Conservation (phyloP, 495 filamentous ascomycete genomes). For the Penicillium alfredii region DNA sequence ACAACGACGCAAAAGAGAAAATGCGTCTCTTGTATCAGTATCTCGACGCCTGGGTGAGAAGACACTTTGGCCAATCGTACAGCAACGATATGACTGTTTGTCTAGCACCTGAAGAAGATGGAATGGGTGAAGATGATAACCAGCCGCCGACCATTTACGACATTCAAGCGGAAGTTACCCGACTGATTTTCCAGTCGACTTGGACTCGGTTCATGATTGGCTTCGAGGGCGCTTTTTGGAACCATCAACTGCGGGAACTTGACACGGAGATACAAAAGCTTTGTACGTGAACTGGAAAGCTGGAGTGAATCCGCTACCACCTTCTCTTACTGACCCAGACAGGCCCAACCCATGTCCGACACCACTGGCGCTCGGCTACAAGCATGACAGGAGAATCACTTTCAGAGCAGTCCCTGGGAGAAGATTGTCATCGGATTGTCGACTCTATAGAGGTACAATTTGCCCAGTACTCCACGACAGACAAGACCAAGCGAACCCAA, state of each 20-base stretch:
- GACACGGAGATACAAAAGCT: conserved; percentile 1
- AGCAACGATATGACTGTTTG: too few species aligned
- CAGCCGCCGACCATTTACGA: neutral
- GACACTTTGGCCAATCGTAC: neutral
- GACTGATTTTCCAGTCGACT: neutral
- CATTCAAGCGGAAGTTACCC: neutral
- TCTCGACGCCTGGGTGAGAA: neutral
- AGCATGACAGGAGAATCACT: conserved; percentile 4
- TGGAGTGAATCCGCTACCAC: neutral
- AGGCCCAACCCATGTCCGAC: conserved; percentile 8
- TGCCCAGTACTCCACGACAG: neutral
- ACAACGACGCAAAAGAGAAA: neutral
- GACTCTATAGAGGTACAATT: neutral
- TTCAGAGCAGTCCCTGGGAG: neutral
- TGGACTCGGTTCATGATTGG: conserved; percentile 2
- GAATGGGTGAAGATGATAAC: neutral
- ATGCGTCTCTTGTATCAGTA: conserved; percentile 2
- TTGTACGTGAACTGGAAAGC: neutral
- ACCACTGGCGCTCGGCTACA: conserved; percentile 11
- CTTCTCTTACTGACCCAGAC: neutral
- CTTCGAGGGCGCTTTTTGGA: neutral
- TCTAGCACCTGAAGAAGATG: neutral
- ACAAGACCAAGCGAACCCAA: neutral
- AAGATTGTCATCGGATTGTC: neutral
- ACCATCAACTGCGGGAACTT: neutral